Evolutionary conservation across 352 stramenopile genomes (phyloP), one percentile per base, ranked within the genome.

Genomic region (Peronospora tabacina): DNA sequence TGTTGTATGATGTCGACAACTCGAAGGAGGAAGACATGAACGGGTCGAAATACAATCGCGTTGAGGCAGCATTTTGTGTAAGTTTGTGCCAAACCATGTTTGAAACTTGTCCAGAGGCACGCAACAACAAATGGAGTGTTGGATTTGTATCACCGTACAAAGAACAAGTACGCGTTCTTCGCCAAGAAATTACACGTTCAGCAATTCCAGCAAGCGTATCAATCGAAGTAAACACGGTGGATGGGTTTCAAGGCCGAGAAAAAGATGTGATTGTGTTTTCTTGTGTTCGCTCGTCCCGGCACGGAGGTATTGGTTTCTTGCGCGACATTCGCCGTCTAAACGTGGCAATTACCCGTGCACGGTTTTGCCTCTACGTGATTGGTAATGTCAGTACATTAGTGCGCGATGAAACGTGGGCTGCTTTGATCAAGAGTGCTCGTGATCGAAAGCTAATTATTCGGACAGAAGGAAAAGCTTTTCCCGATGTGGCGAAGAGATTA

Each of bases 231-330:
- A 97, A 97, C 49, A 98, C 94, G 3, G 95, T 99, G 5, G 95
- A 99, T 75, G 95, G 90, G 0, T 99, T 98, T 63, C 97, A 99
- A 44, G 97, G 97, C 1, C 77, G 96, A 40, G 97, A 99, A 70
- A 98, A 98, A 49, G 96, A 99, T 65, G 66, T 99, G 11, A 98
- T 99, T 52, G 93, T 99, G 33, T 98, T 99, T 62, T 98, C 94
- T 6, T 94, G 94, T 30, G 96, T 99, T 12, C 85, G 87, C 38
- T 72, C 87, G 7, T 91, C 80, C 8, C 65, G 68, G 19, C 64
- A 76, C 5, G 75, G 86, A 16, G 82, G 82, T 16, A 92, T 96
- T 49, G 87, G 87, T 42, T 96, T 96, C 62, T 69, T 96, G 46
- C 82, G 78, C 30, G 87, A 96, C 54, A 75, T 94, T 54, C 82